Base-by-base conservation (phyloP, 1,284 basidiomycete genomes). In the Apiotrichum akiyoshidainum region DNA sequence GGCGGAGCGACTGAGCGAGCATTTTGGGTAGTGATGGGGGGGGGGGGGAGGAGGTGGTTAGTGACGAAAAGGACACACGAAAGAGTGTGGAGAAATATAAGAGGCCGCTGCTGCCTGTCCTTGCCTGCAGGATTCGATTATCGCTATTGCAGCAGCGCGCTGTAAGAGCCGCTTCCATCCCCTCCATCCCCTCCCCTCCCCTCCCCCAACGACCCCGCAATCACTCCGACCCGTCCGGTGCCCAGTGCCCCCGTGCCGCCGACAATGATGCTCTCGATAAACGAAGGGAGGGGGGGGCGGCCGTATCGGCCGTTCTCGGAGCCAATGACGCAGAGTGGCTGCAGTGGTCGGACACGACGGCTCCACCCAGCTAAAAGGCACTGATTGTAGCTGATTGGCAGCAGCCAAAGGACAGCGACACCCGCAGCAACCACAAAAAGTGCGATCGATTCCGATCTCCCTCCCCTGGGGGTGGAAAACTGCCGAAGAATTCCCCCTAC, bases 301-400 rank as follows among this genome's bases (percentile, higher is more conserved):
- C 39, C 48, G 39, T 50, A 39, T 50, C 48, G 48, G 48, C 48
- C 48, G 48, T 50, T 17, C 12, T 50, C 48, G 48, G 46, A 34
- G 35, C 19, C 19, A 44, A 44, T 44, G 19, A 44, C 17, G 16
- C 40, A 10, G 12, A 2, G 37, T 6, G 5, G 11, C 26, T 31
- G 26, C 37, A 37, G 37, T 10, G 26, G 26, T 31, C 26, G 26
- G 26, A 31, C 26, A 31, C 37, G 10, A 12, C 11, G 37, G 37
- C 37, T 11, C 37, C 37, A 13, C 37, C 37, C 37, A 39, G 5
- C 37, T 4, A 31, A 7, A 37, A 37, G 5, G 10, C 37, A 37
- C 37, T 16, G 5, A 37, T 13, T 37, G 37, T n/a, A n/a, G n/a
- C n/a, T n/a, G n/a, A n/a, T n/a, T n/a, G n/a, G n/a, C n/a, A n/a